These are phyloP conservation scores for Debaryomycetaceae sp. DNA, from an alignment of 1,139 yeast species.

Conservation along the genomic window DNA sequence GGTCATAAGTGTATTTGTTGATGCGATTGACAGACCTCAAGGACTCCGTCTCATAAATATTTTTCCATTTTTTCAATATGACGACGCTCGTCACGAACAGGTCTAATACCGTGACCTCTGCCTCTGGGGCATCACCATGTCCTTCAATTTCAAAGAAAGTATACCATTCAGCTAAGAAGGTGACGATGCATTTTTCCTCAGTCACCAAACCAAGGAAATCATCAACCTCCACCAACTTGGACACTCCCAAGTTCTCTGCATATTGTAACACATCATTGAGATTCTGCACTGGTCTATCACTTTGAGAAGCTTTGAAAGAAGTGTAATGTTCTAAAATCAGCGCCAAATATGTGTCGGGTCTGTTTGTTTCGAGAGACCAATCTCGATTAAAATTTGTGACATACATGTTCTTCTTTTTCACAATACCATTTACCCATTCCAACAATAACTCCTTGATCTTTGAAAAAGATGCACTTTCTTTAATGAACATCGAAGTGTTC, in stretches of 20 bases:
- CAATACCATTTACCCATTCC: constrained; percentile 31
- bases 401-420: constrained; percentile 16
- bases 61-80: constrained; percentile 22
- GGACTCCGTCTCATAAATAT: constrained; percentile 31
- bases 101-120: constrained; percentile 9
- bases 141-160: constrained; percentile 41
- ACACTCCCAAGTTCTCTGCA: constrained; percentile 47
- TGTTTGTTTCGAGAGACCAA: constrained; percentile 34
- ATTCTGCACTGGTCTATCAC: constrained; percentile 27
- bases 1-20: constrained; percentile 9
- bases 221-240: constrained; percentile 56
- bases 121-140: background rate
- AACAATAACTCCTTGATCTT: constrained; percentile 33
- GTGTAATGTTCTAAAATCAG: constrained; percentile 21
- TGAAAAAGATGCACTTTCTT: constrained; percentile 30
- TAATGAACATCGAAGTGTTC: constrained; percentile 27
- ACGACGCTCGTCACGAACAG: constrained; percentile 19
- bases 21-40: constrained; percentile 27
- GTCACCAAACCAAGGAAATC: constrained; percentile 53
- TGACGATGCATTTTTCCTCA: constrained; percentile 64
- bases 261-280: constrained; percentile 18
- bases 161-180: constrained; percentile 66
- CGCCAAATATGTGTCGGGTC: constrained; percentile 27
- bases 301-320: constrained; percentile 33
- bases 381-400: constrained; percentile 34